Evolutionary conservation across 805 yeast species (phyloP).

Genomic region (Yamadazyma ubonensis): DNA sequence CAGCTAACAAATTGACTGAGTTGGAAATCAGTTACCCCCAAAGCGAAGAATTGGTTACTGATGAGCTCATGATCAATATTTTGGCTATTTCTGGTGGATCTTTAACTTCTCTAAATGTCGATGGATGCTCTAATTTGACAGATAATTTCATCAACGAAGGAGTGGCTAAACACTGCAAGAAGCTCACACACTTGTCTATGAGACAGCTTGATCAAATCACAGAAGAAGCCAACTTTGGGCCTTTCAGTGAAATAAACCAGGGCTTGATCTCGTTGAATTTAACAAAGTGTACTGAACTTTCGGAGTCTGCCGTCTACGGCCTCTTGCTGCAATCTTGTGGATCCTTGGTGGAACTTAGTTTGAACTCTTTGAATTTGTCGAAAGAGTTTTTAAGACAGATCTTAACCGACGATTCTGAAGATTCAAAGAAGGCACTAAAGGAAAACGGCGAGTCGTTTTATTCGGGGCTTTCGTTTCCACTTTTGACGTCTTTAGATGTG

Average conservation of each 20-base stretch:
- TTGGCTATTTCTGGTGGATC: slow-evolving; percentile 62
- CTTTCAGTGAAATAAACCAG: slow-evolving; percentile 42
- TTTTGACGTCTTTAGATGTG: slow-evolving; percentile 64
- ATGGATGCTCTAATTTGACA: slow-evolving; percentile 73
- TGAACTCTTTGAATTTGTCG: slow-evolving; percentile 73
- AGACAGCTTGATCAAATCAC: slow-evolving; percentile 62
- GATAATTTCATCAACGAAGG: slow-evolving; percentile 62
- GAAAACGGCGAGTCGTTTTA: slow-evolving; percentile 15
- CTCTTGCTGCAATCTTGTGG: slow-evolving; percentile 60
- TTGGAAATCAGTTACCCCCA: slow-evolving; percentile 71
- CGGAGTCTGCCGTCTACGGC: slow-evolving; percentile 60
- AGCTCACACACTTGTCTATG: slow-evolving; percentile 58
- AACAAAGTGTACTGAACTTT: slow-evolving; percentile 63
- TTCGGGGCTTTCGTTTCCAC: slow-evolving; percentile 42
- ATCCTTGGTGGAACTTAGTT: slow-evolving; percentile 64
- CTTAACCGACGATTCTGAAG: slow-evolving; percentile 34
- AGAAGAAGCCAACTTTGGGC: slow-evolving; percentile 49
- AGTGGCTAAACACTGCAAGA: slow-evolving; percentile 54
- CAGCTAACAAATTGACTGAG: slow-evolving; percentile 44
- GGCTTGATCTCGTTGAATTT: slow-evolving; percentile 63
- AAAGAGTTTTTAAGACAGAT: slow-evolving; percentile 47
- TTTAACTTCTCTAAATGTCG: slow-evolving; percentile 56
- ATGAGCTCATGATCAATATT: slow-evolving; percentile 62
- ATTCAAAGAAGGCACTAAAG: slow-evolving; percentile 8
- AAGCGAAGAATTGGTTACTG: slow-evolving; percentile 62